Percentiles rank a stretch among this genome's conserved stretches.
phyloP scores from a whole-genome alignment of 1,284 basidiomycete genomes.

The Boletus nobilissimus region DNA sequence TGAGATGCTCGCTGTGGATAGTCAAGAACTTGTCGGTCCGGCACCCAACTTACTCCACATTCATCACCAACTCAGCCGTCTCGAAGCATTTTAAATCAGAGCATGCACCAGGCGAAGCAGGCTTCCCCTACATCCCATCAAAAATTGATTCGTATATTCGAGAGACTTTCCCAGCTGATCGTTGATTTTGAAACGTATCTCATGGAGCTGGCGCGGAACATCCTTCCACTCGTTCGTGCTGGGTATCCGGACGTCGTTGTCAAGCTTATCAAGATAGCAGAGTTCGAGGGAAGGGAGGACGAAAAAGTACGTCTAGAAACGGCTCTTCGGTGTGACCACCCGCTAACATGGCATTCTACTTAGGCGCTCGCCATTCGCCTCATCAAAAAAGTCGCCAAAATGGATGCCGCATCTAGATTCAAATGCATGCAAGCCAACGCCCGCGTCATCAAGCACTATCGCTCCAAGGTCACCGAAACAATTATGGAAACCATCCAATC shows the following conservation, averaged over 20 bases:
- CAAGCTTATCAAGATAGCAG: slow-evolving; percentile 92
- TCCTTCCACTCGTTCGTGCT: slow-evolving; percentile 84
- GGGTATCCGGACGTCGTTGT: slow-evolving; percentile 89
- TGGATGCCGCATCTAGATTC: slow-evolving; percentile 90
- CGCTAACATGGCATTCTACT: slow-evolving; percentile 11
- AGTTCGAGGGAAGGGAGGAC: slow-evolving; percentile 92
- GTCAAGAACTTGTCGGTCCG: slow-evolving; percentile 79
- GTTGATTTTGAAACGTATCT: slow-evolving; percentile 90
- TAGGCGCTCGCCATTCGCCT: slow-evolving; percentile 93
- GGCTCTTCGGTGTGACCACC: background rate
- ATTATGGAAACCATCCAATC: slow-evolving; percentile 83
- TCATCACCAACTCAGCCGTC: slow-evolving; percentile 89
- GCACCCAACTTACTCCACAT: slow-evolving; percentile 90
- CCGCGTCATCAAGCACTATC: slow-evolving; percentile 95
- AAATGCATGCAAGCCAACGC: slow-evolving; percentile 93
- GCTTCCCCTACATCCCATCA: slow-evolving; percentile 75
- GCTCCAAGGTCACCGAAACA: slow-evolving; percentile 87
- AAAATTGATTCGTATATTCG: slow-evolving; percentile 85
- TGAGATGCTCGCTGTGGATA: slow-evolving; percentile 81
- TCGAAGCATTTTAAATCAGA: slow-evolving; percentile 93
- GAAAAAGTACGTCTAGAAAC: slow-evolving; percentile 75
- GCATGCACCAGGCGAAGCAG: slow-evolving; percentile 91
- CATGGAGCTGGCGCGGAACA: slow-evolving; percentile 78
- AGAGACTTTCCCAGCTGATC: slow-evolving; percentile 86
- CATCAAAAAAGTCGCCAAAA: slow-evolving; percentile 91